Conservation (phyloP, 805 yeast species). For the Teunomyces atbi region DNA sequence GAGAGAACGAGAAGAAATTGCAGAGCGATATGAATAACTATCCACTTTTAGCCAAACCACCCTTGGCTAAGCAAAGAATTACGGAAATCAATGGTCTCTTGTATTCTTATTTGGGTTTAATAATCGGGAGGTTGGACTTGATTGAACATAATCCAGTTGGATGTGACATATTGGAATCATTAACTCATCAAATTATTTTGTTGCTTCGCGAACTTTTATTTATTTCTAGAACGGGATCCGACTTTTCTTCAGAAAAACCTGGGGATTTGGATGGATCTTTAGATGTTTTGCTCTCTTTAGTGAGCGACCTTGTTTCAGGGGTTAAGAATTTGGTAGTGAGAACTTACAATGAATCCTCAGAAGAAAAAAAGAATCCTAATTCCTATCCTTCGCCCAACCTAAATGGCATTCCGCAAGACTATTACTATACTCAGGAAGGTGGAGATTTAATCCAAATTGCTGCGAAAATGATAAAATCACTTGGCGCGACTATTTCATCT, state of each 20-base stretch:
- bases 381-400: neutral
- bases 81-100: conserved; percentile 62
- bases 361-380: conserved; percentile 26
- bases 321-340: conserved; percentile 62
- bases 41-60: conserved; percentile 51
- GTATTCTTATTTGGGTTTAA: conserved; percentile 60
- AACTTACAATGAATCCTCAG: conserved; percentile 43
- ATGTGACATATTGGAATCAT: conserved; percentile 61
- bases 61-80: conserved; percentile 60
- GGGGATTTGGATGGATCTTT: conserved; percentile 48
- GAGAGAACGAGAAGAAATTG: conserved; percentile 32
- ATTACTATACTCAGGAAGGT: conserved; percentile 66
- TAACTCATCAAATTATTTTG: conserved; percentile 67
- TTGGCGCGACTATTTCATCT: conserved; percentile 47
- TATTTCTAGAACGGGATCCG: conserved; percentile 52
- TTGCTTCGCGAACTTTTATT: conserved; percentile 61
- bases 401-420: conserved; percentile 18
- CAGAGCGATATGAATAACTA: conserved; percentile 40
- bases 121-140: conserved; percentile 75
- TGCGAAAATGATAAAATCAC: conserved; percentile 57
- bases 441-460: conserved; percentile 59
- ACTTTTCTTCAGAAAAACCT: conserved; percentile 36
- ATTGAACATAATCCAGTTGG: conserved; percentile 73
- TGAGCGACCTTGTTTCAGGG: conserved; percentile 62
- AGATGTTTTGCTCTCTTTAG: conserved; percentile 57